Percentiles rank a stretch among this genome's conserved stretches.
Conservation (phyloP, 1,139 yeast species). For the Yamadazyma jaroonii region DNA sequence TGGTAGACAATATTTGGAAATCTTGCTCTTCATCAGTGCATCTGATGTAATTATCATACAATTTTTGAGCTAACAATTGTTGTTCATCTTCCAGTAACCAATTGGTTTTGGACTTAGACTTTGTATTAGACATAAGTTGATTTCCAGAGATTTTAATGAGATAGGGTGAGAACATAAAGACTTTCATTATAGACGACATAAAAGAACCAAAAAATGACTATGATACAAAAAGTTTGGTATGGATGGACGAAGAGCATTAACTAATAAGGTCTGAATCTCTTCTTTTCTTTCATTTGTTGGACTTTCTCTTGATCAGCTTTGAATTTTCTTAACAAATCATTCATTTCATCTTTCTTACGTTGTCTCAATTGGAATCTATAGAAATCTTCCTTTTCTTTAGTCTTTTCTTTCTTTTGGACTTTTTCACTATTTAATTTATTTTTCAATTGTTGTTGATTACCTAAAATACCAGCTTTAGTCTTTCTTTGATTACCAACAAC, state of each 20-base stretch:
- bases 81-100: conserved; percentile 5
- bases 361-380: conserved; percentile 96
- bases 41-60: conserved; percentile 2
- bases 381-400: conserved; percentile 86
- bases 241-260: too few species aligned
- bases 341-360: conserved; percentile 88
- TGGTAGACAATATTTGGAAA: conserved; percentile 63
- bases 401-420: conserved; percentile 55
- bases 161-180: background rate
- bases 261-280: conserved; percentile 80
- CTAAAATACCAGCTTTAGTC: conserved; percentile 66
- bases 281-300: conserved; percentile 71
- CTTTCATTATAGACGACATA: too few species aligned
- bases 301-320: conserved; percentile 89
- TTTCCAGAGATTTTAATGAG: background rate
- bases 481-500: conserved; percentile 87
- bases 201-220: too few species aligned
- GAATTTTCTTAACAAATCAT: conserved; percentile 76
- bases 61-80: conserved; percentile 7
- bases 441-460: conserved; percentile 45
- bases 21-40: conserved; percentile 14
- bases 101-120: background rate
- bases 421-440: conserved; percentile 42
- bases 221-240: background rate
- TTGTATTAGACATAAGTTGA: too few species aligned